These are phyloP conservation scores for Biscogniauxia mediterranea DNA, from an alignment of 2,329 filamentous ascomycete species.

Conservation along the genomic window DNA sequence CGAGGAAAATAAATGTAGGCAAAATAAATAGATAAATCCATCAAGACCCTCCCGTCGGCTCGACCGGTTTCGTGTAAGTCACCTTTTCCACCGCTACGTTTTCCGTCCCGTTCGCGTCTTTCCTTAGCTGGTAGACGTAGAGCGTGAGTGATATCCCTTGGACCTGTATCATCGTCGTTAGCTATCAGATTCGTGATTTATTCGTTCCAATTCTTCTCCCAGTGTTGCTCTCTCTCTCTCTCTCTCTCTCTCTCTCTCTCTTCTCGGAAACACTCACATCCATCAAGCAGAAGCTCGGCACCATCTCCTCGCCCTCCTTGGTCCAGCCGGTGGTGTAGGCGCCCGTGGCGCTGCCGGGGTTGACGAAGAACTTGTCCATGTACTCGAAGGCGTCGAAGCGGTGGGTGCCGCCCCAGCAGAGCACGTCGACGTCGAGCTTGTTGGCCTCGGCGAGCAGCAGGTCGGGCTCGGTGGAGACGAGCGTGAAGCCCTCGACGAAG, in stretches of 20 bases:
- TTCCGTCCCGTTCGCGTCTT: conserved; percentile 72
- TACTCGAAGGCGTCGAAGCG: conserved; percentile 70
- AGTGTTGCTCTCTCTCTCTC: not conserved
- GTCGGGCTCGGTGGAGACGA: conserved; percentile 66
- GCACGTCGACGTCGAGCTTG: conserved; percentile 65
- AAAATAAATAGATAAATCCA: conserved; percentile 35
- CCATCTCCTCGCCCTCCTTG: conserved; percentile 66
- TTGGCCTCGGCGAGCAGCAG: conserved; percentile 66
- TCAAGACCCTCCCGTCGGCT: conserved; percentile 49
- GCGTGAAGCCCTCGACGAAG: conserved; percentile 66
- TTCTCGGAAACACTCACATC: conserved; percentile 66
- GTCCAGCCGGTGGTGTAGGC: conserved; percentile 60
- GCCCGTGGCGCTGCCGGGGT: conserved; percentile 65
- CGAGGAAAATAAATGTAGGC: conserved; percentile 1
- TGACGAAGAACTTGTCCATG: conserved; percentile 73
- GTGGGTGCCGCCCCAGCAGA: conserved; percentile 68
- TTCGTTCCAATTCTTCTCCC: conserved; percentile 7
- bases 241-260: not conserved
- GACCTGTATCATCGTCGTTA: conserved; percentile 54
- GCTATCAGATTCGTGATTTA: conserved; percentile 16
- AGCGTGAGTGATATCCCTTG: conserved; percentile 94
- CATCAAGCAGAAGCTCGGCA: conserved; percentile 95
- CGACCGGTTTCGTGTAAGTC: conserved; percentile 76
- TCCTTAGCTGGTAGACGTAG: conserved; percentile 87
- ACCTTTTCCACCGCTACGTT: conserved; percentile 84